Percentiles rank a stretch among this genome's conserved stretches.
These are phyloP conservation scores for Aspergillus luchuensis DNA, from an alignment of 2,329 filamentous ascomycete genomes.

Conservation along the genomic window DNA sequence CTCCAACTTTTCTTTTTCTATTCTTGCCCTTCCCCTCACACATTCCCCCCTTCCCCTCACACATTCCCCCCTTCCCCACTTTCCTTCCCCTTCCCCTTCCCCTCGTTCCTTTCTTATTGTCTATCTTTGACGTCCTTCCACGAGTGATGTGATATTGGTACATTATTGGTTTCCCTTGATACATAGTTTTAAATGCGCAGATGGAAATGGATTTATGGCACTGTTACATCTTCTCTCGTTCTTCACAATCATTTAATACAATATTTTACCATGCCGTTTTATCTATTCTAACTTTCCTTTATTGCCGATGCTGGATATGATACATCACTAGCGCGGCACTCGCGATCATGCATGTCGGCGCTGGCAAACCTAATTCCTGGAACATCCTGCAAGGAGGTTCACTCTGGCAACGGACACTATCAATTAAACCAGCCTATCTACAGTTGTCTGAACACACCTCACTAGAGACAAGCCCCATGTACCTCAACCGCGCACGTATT, in stretches of 20 bases:
- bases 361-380: no score
- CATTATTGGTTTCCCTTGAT: constrained; percentile 1
- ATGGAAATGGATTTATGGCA: not conserved
- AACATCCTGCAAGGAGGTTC: no score
- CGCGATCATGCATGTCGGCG: no score
- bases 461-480: no score
- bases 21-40: not conserved
- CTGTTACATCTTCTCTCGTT: not conserved
- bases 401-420: no score
- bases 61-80: not conserved
- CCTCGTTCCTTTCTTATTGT: not conserved
- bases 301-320: no score
- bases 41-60: not conserved
- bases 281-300: no score
- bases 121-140: not conserved
- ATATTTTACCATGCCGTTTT: not conserved
- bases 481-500: no score
- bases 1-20: not conserved
- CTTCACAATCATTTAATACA: not conserved
- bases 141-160: not conserved
- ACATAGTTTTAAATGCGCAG: not conserved
- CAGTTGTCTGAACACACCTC: no score
- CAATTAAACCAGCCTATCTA: no score
- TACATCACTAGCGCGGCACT: no score
- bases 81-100: not conserved